Percentiles rank a stretch among this genome's conserved stretches.
These are phyloP conservation scores for Backusella macrospora DNA, from an alignment of 192 early-diverging fungal species.

Conservation along the genomic window DNA sequence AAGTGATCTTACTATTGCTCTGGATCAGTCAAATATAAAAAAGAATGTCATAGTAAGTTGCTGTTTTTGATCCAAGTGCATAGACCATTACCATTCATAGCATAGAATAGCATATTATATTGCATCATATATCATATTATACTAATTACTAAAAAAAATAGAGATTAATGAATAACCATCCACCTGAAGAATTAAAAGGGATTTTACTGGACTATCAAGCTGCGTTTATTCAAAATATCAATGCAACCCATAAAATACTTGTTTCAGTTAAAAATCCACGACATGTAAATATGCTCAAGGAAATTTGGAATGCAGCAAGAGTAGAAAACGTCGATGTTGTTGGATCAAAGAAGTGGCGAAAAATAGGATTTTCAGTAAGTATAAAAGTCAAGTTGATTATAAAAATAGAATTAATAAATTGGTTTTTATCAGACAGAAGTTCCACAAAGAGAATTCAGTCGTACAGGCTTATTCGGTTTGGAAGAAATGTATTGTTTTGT, in stretches of 20 bases:
- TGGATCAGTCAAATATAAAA: conserved; percentile 56
- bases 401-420: conserved; percentile 20
- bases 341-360: conserved; percentile 55
- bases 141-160: conserved; percentile 13
- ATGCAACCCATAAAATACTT: conserved; percentile 49
- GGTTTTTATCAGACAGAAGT: conserved; percentile 51
- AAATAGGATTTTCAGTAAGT: conserved; percentile 68
- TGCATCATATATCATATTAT: background rate
- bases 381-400: background rate
- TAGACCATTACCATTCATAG: too few relatives aligned
- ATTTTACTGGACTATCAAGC: conserved; percentile 70
- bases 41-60: conserved; percentile 51
- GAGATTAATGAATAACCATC: conserved; percentile 52
- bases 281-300: conserved; percentile 54
- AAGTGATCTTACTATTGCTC: conserved; percentile 45
- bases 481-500: conserved; percentile 65
- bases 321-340: conserved; percentile 42
- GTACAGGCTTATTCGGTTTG: conserved; percentile 66
- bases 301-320: conserved; percentile 57
- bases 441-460: conserved; percentile 61
- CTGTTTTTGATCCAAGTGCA: too few relatives aligned
- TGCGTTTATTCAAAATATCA: conserved; percentile 58
- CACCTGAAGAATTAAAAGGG: conserved; percentile 64
- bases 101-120: background rate
- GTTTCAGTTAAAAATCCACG: conserved; percentile 53